These are phyloP conservation scores for Ophiocytium majus DNA, from an alignment of 352 stramenopile species.

Conservation along the genomic window DNA sequence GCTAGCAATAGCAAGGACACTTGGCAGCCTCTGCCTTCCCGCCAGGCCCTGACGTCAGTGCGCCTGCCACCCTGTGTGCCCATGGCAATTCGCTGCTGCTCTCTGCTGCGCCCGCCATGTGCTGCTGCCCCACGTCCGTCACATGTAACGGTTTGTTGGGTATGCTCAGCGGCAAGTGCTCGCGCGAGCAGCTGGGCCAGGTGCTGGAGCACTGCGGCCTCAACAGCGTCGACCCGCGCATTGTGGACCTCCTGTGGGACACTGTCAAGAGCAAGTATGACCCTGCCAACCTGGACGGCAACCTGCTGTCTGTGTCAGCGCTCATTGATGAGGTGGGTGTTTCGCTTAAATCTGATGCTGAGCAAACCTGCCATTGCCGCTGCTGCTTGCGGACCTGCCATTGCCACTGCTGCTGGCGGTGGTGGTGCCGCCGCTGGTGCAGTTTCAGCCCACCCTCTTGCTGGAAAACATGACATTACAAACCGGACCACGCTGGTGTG, in stretches of 20 bases:
- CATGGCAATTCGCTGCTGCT: too few species aligned
- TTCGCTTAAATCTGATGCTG: neutral
- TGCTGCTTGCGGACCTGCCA: neutral
- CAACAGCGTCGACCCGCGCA: neutral
- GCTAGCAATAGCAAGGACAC: too few species aligned
- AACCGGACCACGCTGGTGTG: neutral
- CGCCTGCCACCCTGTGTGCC: too few species aligned
- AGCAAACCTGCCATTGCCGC: neutral
- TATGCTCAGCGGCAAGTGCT: neutral
- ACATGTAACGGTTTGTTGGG: too few species aligned
- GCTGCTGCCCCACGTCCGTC: too few species aligned
- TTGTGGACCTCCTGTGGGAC: neutral
- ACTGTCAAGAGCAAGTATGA: neutral
- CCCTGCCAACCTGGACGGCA: neutral
- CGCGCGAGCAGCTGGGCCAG: neutral
- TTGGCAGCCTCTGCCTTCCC: too few species aligned
- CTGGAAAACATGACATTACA: neutral
- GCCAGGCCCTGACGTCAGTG: too few species aligned
- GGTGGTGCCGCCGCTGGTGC: too few species aligned
- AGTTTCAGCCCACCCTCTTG: too few species aligned
- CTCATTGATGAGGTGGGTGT: neutral
- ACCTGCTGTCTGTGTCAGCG: neutral
- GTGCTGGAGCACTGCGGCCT: constrained; percentile 12
- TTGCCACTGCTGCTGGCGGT: neutral
- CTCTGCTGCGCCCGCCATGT: too few species aligned